A percentile compares a stretch with the other conserved stretches of the same genome.
These are phyloP conservation scores for Balamuthia mandrillaris DNA, from an alignment of 208 protist species.

Conservation along the genomic window DNA sequence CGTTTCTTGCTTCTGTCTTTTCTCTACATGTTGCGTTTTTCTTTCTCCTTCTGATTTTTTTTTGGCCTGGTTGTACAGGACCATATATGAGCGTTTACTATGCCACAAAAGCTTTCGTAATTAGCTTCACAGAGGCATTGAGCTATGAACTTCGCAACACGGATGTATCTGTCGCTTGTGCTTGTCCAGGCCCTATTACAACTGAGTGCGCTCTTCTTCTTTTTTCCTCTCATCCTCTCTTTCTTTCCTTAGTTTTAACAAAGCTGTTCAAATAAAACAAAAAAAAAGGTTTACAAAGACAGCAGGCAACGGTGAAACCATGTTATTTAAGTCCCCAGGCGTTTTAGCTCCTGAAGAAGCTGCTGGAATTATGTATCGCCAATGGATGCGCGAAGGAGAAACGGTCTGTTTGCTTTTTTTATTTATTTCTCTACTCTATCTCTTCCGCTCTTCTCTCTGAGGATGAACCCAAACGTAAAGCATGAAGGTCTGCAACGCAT, in stretches of 20 bases:
- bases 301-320: neutral
- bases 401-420: neutral
- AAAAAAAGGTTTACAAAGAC: neutral
- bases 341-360: neutral
- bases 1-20: neutral
- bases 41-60: neutral
- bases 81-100: slow-evolving; percentile 7
- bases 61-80: neutral
- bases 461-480: neutral
- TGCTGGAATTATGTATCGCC: neutral
- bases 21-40: neutral
- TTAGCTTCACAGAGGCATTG: slow-evolving; percentile 8
- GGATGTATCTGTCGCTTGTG: neutral
- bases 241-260: neutral
- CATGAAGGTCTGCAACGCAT: no score
- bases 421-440: neutral
- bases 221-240: neutral
- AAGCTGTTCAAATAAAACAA: neutral
- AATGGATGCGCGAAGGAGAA: neutral
- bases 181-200: neutral
- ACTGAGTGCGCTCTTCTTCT: neutral
- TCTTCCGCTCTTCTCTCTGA: neutral
- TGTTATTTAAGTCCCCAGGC: neutral
- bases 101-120: slow-evolving; percentile 6
- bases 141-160: neutral